Evolutionary conservation across 2,329 filamentous ascomycete species (phyloP).

Genomic region (Botrytis porri): DNA sequence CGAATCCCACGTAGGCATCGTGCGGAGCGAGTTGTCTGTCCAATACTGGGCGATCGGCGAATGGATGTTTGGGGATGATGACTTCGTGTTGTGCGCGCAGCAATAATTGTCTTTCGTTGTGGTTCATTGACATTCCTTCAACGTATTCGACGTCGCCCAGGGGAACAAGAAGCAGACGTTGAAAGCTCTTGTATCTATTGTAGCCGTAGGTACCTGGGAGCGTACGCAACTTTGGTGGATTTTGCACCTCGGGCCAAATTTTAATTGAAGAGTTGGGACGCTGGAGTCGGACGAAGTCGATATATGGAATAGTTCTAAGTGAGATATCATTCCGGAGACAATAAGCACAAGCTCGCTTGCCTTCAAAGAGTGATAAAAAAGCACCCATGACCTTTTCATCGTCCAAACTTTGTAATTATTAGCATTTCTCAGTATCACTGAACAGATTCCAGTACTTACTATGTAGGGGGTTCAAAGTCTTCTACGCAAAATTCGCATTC

Average conservation of each 20-base stretch:
- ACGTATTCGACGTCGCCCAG: background rate
- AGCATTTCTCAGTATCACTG: background rate
- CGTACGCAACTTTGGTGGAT: background rate
- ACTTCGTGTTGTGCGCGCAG: background rate
- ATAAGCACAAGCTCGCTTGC: slow-evolving; percentile 23
- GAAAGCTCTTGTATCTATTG: background rate
- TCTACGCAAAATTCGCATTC: background rate
- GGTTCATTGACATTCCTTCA: background rate
- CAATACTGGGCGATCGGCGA: background rate
- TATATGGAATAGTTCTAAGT: background rate
- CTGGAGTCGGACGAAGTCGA: background rate
- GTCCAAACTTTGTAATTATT: background rate
- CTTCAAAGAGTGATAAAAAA: slow-evolving; percentile 24
- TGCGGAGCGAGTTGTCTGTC: background rate
- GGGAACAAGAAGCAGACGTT: background rate
- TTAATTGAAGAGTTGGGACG: background rate
- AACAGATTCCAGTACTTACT: background rate
- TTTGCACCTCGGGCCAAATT: background rate
- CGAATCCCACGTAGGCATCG: background rate
- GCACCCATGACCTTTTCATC: slow-evolving; percentile 6
- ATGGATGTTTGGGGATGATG: background rate
- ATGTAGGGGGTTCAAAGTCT: background rate
- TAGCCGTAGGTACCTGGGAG: background rate
- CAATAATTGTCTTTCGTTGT: background rate
- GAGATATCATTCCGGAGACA: slow-evolving; percentile 22